Evolutionary conservation across 768 basidiomycete genomes (phyloP), one percentile per base, ranked within the genome.

Genomic region (Leccinum broughii): DNA sequence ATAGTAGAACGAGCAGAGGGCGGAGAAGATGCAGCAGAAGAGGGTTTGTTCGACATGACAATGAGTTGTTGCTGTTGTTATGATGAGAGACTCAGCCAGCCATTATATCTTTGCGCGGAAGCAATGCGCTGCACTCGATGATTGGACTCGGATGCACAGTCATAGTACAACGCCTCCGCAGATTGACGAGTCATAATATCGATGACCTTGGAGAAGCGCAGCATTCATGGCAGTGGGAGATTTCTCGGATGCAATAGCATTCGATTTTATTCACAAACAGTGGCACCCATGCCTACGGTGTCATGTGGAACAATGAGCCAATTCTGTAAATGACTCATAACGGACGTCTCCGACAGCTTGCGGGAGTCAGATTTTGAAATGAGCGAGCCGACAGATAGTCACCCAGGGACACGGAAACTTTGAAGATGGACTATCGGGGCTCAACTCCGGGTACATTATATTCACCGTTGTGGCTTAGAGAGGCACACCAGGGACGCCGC

Each of bases 91-190:
- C 14, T 15, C 30, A 14, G 14, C 13, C 34, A 5, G 10, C 20
- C 32, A 28, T 64, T 63, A 63, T 64, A 64, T 63, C 14, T n/a
- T 39, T 10, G 3, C 10, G 24, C 30, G 10, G 7, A n/a, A n/a
- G 9, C 11, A n/a, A 28, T 9, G 34, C 10, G 11, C 4, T 46
- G 11, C 28, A 7, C 10, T 10, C n/a, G 5, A 44, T 20, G 41
- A 44, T 20, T 44, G 41, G 28, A 30, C 28, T 30, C 28, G 28
- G 41, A 30, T 30, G 51, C 53, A 30, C 54, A 62, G 28, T 30
- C 28, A 30, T 30, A 26, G 50, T 50, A 22, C 46, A 14, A 52
- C 28, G 41, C 61, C 30, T 34, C 51, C n/a, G 13, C 17, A 41
- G 39, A n/a, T 4, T 41, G 39, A n/a, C 9, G 26, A 26, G 26